A percentile compares a stretch with the other conserved stretches of the same genome.
Conservation (phyloP, 1,284 basidiomycete species). For the Schizophyllum commune region DNA sequence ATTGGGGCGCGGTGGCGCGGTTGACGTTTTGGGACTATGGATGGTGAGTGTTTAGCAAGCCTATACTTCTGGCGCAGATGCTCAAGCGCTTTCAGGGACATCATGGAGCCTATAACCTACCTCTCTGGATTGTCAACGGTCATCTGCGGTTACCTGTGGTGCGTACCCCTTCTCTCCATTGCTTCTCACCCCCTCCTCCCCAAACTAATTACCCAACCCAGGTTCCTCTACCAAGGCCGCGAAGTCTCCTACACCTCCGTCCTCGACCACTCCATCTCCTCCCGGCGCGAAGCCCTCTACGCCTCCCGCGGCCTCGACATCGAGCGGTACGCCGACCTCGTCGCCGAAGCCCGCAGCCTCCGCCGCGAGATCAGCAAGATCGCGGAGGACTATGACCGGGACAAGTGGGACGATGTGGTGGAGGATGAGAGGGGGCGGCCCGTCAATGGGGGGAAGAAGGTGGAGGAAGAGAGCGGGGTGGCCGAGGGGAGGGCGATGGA, state of each 20-base stretch:
- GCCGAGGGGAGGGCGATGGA: not conserved
- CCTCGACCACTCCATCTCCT: conserved; percentile 46
- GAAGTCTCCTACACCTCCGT: conserved; percentile 65
- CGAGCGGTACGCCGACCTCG: conserved; percentile 50
- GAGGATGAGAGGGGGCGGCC: conserved; percentile 12
- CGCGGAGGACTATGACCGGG: conserved; percentile 53
- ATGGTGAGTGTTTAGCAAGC: conserved; percentile 27
- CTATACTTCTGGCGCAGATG: not conserved
- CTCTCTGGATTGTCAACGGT: conserved; percentile 54
- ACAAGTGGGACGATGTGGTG: conserved; percentile 27
- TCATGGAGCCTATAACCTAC: conserved; percentile 67
- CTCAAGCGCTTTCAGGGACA: conserved; percentile 35
- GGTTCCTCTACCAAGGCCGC: conserved; percentile 58
- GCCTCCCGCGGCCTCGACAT: conserved; percentile 54
- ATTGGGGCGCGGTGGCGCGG: conserved; percentile 57
- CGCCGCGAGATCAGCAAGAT: conserved; percentile 49
- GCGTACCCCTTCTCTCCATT: conserved; percentile 7
- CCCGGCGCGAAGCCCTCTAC: conserved; percentile 51
- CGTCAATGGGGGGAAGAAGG: conserved; percentile 7
- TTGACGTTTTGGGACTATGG: conserved; percentile 61
- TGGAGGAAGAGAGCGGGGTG: conserved; percentile 8
- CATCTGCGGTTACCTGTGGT: conserved; percentile 54
- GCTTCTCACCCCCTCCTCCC: not conserved
- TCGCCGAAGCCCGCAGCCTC: conserved; percentile 42
- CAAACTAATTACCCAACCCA: conserved; percentile 11